A percentile compares a stretch with the other conserved stretches of the same genome.
Evolutionary conservation across 176 grass and related monocot species (phyloP).

Genomic region (Bonia amplexicaulis): DNA sequence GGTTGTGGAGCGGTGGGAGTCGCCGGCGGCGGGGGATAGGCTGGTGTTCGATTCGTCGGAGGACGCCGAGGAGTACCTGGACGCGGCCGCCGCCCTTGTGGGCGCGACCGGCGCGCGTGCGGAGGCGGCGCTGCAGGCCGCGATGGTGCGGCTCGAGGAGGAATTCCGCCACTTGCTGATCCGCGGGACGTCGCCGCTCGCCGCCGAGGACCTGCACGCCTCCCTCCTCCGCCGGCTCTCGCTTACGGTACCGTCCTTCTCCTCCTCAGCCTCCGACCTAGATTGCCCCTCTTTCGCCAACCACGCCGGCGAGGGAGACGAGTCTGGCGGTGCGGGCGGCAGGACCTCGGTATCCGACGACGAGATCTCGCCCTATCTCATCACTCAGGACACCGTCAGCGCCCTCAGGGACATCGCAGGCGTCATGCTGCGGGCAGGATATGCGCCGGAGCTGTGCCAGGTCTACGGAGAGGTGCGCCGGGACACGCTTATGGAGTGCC

Average conservation of each 20-base stretch:
- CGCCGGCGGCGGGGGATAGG: constrained; percentile 3
- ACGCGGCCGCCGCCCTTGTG: constrained; percentile 43
- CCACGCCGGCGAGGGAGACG: constrained; percentile 19
- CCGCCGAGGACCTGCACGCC: constrained; percentile 40
- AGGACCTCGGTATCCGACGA: constrained; percentile 51
- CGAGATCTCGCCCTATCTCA: constrained; percentile 58
- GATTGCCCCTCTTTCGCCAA: constrained; percentile 45
- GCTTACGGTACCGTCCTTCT: constrained; percentile 48
- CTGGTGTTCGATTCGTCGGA: constrained; percentile 55
- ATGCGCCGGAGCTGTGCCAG: constrained; percentile 69
- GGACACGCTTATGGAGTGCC: constrained; percentile 68
- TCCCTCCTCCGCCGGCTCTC: constrained; percentile 63
- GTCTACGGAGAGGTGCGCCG: constrained; percentile 73
- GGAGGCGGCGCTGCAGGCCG: constrained; percentile 63
- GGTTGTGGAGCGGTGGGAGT: constrained; percentile 39
- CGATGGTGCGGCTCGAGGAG: constrained; percentile 69
- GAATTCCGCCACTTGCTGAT: constrained; percentile 86
- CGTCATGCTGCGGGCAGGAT: constrained; percentile 72
- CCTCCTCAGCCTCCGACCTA: constrained; percentile 36
- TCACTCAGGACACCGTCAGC: constrained; percentile 44
- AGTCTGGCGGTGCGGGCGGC: background rate
- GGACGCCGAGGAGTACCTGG: constrained; percentile 54
- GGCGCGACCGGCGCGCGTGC: constrained; percentile 27
- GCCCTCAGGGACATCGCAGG: constrained; percentile 61
- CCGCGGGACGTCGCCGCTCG: constrained; percentile 40